Evolutionary conservation across 768 basidiomycete species (phyloP), one percentile per base, ranked within the genome.

Genomic region (Tricholoma sp.): DNA sequence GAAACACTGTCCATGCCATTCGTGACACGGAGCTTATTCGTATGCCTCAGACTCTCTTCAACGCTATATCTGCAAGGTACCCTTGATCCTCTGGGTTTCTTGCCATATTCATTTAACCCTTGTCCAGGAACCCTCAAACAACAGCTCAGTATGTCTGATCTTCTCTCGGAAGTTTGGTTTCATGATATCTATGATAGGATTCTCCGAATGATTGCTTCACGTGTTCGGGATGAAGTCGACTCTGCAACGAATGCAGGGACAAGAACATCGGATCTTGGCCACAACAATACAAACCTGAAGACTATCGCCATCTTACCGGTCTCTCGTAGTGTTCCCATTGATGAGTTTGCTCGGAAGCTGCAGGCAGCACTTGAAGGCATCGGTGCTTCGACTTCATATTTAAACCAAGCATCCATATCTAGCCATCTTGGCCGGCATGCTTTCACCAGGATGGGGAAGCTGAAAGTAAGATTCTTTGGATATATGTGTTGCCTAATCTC

Each of bases 21-120:
- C 92, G 97, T 64, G 97, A 99, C 68, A 94, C 94, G 0, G 97
- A 99, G 69, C 79, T 99, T 11, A 96, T 96, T 27, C 79, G 96
- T 27, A 97, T 99, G 90, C 97, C 97, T 0, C 86, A 91, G 66
- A 97, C 97, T 0, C 78, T 99, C 9, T 99, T 98, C 78, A 98
- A 98, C 69, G 97, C 97, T 0, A 96, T 98, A 57, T 93, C 91
- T 45, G 87, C 89, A 10, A 77, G 90, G 89, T 88, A 58, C 60
- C 81, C 64, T 39, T 4, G 29, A 32, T 9, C 21, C 11, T 50
- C 29, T 52, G 41, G 8, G 14, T 55, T 59, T 22, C 34, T 31
- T 2, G 37, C 50, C 22, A 19, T 31, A 9, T 18, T n/a, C 35
- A 46, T 24, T 19, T 10, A 34, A 27, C 14, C 18, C 46, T 50